phyloP scores from a whole-genome alignment of 1,284 basidiomycete genomes.

The Cutaneotrichosporon mucoides region DNA sequence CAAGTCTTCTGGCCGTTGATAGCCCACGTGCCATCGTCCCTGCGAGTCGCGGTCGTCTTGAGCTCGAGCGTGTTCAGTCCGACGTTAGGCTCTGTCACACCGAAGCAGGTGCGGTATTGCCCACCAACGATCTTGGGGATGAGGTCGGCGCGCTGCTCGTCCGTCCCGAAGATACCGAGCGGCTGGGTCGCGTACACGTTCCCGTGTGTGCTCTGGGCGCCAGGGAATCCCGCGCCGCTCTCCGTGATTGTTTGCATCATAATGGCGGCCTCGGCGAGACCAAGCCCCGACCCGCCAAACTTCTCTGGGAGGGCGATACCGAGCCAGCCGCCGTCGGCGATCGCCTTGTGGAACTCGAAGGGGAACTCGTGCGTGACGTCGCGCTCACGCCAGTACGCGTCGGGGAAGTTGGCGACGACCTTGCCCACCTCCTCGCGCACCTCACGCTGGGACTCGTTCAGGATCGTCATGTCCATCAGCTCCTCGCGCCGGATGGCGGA shows the following conservation, averaged over 20 bases:
- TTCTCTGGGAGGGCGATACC: conserved; percentile 17
- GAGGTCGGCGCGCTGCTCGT: conserved; percentile 12
- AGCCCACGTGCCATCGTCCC: conserved; percentile 11
- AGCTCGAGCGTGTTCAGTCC: conserved; percentile 21
- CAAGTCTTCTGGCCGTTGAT: conserved; percentile 22
- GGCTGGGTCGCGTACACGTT: conserved; percentile 21
- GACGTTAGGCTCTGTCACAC: conserved; percentile 17
- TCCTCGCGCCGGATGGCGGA: neutral
- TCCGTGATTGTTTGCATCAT: conserved; percentile 24
- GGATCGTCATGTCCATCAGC: conserved; percentile 19
- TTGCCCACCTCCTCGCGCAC: conserved; percentile 14
- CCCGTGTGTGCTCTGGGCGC: conserved; percentile 18
- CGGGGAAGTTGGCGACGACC: conserved; percentile 7
- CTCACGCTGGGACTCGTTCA: conserved; percentile 17
- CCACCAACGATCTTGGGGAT: conserved; percentile 21
- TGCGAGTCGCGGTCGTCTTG: conserved; percentile 17
- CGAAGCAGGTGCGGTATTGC: conserved; percentile 19
- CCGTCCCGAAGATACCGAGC: conserved; percentile 18
- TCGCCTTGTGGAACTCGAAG: conserved; percentile 21
- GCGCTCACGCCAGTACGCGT: conserved; percentile 21
- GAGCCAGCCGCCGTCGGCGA: conserved; percentile 18
- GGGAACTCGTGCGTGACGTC: conserved; percentile 14
- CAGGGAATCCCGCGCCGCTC: conserved; percentile 18
- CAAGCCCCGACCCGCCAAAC: conserved; percentile 17
- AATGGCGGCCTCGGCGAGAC: conserved; percentile 13